Evolutionary conservation across 2,329 filamentous ascomycete species (phyloP), one percentile per base, ranked within the genome.

Genomic region (Monilinia fructigena): DNA sequence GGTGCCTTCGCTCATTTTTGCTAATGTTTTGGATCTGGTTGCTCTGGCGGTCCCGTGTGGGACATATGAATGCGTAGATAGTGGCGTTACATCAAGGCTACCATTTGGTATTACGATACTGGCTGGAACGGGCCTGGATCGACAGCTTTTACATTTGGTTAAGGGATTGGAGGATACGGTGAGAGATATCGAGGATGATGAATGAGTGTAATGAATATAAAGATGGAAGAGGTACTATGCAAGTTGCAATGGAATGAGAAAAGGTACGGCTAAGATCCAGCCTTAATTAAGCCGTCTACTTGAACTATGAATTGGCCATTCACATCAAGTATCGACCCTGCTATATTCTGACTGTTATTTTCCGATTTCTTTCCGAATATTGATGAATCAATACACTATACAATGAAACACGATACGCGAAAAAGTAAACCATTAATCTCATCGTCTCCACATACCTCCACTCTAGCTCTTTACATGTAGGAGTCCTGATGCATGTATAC

Each of bases 1-100:
- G 81, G 82, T 12, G 48, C 76, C 50, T 85, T 84, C 71, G 82
- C 82, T 1, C 83, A 85, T 70, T 85, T 85, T 81, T 71, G 83
- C 77, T 3, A 86, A 86, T 71, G 81, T 86, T 26, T 74, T 86
- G 38, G 84, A 86, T 74, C 74, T 85, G 40, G 80, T 79, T 66
- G 81, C 77, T 10, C 68, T 82, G 47, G 77, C 77, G 52, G 40
- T 75, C 12, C 69, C 72, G 12, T 73, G 70, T 60, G 72, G 72
- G 28, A 70, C 65, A 1, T 75, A 74, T 52, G 55, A 16, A 40
- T 75, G 72, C 54, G 54, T 28, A 23, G 40, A 66, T 18, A 61
- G 67, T 50, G 66, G 18, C 12, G 45, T 48, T 11, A 42, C 56
- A 62, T 8, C 68, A 58, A 70, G 58, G 52, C 69, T 82, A 68